Conservation (phyloP, 1,284 basidiomycete species). For the Ceratobasidium sp. region DNA sequence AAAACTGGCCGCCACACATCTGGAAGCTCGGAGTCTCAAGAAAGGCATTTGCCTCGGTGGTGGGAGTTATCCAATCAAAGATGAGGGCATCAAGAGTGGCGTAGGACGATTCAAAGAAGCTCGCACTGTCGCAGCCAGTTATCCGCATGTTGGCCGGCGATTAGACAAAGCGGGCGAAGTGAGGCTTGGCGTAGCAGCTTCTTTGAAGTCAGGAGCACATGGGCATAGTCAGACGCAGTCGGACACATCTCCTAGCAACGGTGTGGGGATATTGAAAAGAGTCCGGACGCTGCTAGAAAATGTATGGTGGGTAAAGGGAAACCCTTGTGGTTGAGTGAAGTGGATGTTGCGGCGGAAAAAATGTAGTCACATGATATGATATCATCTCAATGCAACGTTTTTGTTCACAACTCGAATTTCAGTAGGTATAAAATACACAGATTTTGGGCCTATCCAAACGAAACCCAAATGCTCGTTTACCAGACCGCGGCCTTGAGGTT, state of each 20-base stretch:
- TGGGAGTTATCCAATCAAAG: too few species aligned
- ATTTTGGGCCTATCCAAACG: neutral
- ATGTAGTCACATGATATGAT: too few species aligned
- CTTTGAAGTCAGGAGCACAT: constrained; percentile 11
- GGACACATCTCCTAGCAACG: neutral
- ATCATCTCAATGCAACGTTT: neutral
- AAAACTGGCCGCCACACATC: neutral
- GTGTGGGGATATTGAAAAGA: neutral
- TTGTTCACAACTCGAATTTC: neutral
- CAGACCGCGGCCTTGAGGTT: constrained; percentile 42
- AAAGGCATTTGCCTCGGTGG: too few species aligned
- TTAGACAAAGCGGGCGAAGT: neutral
- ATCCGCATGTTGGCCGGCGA: neutral
- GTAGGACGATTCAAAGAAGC: neutral
- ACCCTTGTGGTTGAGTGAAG: too few species aligned
- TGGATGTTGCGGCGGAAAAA: too few species aligned
- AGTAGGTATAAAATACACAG: neutral
- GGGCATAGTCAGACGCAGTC: neutral
- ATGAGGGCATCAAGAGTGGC: neutral
- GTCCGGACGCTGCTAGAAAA: too few species aligned
- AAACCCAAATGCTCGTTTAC: neutral
- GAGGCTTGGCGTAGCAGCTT: neutral
- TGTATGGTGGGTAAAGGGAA: too few species aligned
- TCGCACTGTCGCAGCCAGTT: neutral
- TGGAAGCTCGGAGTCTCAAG: too few species aligned